Percentiles rank a stretch among this genome's conserved stretches.
These are phyloP conservation scores for Lentinula edodes DNA, from an alignment of 768 basidiomycete species.

Conservation along the genomic window DNA sequence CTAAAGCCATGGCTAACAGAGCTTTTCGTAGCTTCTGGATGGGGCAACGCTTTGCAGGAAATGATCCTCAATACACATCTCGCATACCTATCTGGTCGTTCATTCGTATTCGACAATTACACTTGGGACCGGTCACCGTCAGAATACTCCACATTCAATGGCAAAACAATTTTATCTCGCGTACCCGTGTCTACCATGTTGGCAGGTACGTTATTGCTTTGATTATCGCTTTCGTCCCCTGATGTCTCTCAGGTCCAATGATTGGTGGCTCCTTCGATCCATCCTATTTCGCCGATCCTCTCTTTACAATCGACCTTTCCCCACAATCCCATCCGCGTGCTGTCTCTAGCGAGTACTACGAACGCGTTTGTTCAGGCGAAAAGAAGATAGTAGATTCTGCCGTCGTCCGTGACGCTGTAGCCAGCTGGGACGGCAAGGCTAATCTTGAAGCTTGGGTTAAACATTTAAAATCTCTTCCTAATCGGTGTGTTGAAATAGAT, in stretches of 20 bases:
- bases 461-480: slow-evolving; percentile 33
- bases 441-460: slow-evolving; percentile 42
- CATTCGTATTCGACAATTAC: slow-evolving; percentile 58
- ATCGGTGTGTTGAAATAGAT: slow-evolving; percentile 45
- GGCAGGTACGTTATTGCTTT: slow-evolving; percentile 29
- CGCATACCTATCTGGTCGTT: slow-evolving; percentile 38
- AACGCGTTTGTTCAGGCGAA: slow-evolving; percentile 33
- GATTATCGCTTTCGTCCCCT: background rate
- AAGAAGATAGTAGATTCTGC: slow-evolving; percentile 25
- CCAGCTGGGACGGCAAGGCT: slow-evolving; percentile 23
- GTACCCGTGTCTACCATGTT: slow-evolving; percentile 52
- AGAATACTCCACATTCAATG: slow-evolving; percentile 42
- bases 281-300: slow-evolving; percentile 8
- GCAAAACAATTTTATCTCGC: slow-evolving; percentile 44
- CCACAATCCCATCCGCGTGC: slow-evolving; percentile 29
- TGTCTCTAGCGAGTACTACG: slow-evolving; percentile 34
- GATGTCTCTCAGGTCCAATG: slow-evolving; percentile 30
- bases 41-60: slow-evolving; percentile 61
- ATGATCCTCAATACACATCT: slow-evolving; percentile 47
- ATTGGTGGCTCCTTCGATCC: slow-evolving; percentile 34
- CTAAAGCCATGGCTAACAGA: background rate
- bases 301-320: background rate
- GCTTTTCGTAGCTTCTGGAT: slow-evolving; percentile 39
- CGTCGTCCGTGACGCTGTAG: slow-evolving; percentile 16
- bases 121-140: slow-evolving; percentile 42